phyloP scores from a whole-genome alignment of 2,329 filamentous ascomycete species.

The Apiospora arundinis region DNA sequence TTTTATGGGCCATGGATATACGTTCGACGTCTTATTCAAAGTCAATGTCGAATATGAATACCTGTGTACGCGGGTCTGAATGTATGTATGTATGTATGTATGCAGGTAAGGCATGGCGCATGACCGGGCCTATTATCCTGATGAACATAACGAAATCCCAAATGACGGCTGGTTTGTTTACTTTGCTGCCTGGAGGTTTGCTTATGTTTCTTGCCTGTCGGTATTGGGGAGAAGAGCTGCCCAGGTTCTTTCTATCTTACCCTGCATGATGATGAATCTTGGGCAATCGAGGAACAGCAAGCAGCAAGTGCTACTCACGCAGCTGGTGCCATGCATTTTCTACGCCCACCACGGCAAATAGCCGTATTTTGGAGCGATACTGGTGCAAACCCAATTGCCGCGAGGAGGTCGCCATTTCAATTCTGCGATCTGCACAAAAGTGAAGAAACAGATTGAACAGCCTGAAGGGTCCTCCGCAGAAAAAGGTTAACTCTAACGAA shows the following conservation, averaged over 20 bases:
- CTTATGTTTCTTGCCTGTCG: neutral
- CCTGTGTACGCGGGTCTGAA: neutral
- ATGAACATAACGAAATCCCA: neutral
- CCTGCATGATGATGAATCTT: neutral
- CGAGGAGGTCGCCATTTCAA: neutral
- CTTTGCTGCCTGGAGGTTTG: neutral
- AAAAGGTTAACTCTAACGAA: slow-evolving; percentile 10
- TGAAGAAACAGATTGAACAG: neutral
- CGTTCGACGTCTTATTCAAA: neutral
- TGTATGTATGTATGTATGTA: neutral
- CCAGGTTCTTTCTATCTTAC: neutral
- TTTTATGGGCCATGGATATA: neutral
- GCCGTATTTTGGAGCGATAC: neutral
- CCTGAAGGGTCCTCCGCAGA: slow-evolving; percentile 16
- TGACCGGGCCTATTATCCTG: slow-evolving; percentile 10
- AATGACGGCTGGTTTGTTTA: neutral
- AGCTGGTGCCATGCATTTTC: neutral
- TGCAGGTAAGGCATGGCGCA: slow-evolving; percentile 6
- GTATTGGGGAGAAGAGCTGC: neutral
- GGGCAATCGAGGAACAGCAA: neutral
- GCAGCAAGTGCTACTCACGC: neutral
- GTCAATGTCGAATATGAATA: neutral
- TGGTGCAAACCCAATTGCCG: neutral
- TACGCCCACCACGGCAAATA: neutral
- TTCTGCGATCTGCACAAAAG: neutral